phyloP scores from a whole-genome alignment of 495 filamentous ascomycete species.

The Hypoxylon fuscum region DNA sequence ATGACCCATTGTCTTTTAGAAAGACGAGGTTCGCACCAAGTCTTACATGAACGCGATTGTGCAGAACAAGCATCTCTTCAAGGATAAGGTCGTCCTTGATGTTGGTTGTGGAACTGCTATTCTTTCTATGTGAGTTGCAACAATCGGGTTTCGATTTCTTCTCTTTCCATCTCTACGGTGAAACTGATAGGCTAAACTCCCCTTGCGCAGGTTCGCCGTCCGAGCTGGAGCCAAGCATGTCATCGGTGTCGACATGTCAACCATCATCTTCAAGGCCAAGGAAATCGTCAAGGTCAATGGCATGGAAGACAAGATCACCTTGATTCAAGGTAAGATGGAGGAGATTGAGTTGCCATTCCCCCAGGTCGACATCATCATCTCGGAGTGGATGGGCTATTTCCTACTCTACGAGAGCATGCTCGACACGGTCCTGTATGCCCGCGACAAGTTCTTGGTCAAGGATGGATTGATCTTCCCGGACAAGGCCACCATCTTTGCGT shows the following conservation, averaged over 20 bases:
- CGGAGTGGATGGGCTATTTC: constrained; percentile 98
- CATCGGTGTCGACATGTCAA: constrained; percentile 92
- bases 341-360: constrained; percentile 81
- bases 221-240: constrained; percentile 89
- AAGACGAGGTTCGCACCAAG: constrained; percentile 96
- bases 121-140: constrained; percentile 73
- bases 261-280: constrained; percentile 87
- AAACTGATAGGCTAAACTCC: constrained; percentile 21
- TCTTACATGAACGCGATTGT: constrained; percentile 98
- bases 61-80: constrained; percentile 90
- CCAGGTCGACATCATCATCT: constrained; percentile 93
- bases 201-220: constrained; percentile 74
- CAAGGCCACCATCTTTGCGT: constrained; percentile 85
- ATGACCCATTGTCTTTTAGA: constrained; percentile 67
- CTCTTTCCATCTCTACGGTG: not conserved
- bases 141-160: not conserved
- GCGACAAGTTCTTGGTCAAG: constrained; percentile 80
- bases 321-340: constrained; percentile 89
- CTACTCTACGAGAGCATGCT: constrained; percentile 95
- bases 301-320: constrained; percentile 79
- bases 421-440: constrained; percentile 88
- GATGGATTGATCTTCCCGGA: constrained; percentile 90
- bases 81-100: constrained; percentile 89
- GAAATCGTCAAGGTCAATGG: constrained; percentile 86
- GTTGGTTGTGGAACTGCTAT: constrained; percentile 95